Percentiles rank a stretch among this genome's conserved stretches.
These are phyloP conservation scores for Trichosporon sp. DNA, from an alignment of 1,284 basidiomycete genomes.

Conservation along the genomic window DNA sequence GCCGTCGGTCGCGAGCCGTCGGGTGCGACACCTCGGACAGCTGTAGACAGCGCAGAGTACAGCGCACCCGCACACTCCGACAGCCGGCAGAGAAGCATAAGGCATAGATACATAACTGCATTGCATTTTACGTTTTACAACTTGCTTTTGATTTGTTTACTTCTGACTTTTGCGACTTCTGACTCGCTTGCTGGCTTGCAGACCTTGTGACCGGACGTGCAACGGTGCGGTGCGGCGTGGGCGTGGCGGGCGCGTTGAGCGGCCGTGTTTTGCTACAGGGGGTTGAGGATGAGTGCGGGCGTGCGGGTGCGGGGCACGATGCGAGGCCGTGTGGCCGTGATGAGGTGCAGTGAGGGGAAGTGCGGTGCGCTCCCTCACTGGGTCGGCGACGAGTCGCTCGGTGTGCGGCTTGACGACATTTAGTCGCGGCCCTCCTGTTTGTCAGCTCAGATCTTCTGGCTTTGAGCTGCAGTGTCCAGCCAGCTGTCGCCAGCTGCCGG, in stretches of 20 bases:
- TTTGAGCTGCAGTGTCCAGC: too few relatives aligned
- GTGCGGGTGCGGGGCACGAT: neutral
- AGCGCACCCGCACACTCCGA: too few relatives aligned
- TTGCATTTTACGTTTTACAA: neutral
- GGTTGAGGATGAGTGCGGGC: neutral
- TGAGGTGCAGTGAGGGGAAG: neutral
- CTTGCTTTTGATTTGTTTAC: neutral
- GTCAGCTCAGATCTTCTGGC: neutral
- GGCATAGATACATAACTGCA: neutral
- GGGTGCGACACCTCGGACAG: too few relatives aligned
- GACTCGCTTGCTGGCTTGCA: neutral
- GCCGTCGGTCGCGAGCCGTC: too few relatives aligned
- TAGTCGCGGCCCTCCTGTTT: neutral
- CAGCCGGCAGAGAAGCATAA: neutral
- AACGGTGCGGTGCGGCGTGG: neutral
- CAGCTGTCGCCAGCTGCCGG: too few relatives aligned
- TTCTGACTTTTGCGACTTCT: neutral
- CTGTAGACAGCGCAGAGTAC: too few relatives aligned
- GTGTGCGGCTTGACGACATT: too few relatives aligned
- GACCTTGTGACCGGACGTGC: neutral
- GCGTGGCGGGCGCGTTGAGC: neutral
- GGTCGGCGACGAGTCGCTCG: neutral
- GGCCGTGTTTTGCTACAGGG: neutral
- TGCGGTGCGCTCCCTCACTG: too few relatives aligned
- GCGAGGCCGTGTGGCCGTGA: neutral